Percentiles rank a stretch among this genome's conserved stretches.
phyloP scores from a whole-genome alignment of 2,329 filamentous ascomycete species.

The Penicillium frequentans region DNA sequence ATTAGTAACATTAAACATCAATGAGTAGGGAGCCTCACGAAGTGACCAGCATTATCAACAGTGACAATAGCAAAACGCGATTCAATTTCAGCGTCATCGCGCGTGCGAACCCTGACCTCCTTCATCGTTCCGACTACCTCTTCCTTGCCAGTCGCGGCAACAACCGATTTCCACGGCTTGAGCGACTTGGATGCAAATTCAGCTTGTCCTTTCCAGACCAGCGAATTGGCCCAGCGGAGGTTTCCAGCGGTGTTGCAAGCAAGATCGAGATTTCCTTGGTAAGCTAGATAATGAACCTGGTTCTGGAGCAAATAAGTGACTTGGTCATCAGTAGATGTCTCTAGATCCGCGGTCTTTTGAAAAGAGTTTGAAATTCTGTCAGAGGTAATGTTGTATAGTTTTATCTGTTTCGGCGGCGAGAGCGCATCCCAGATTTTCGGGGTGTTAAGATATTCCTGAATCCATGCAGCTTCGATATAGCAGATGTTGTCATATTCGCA shows the following conservation, averaged over 20 bases:
- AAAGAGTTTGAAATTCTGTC: slow-evolving; percentile 12
- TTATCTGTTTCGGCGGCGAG: slow-evolving; percentile 10
- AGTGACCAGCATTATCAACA: slow-evolving; percentile 12
- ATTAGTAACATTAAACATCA: background rate
- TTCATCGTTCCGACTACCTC: slow-evolving; percentile 12
- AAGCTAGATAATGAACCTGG: slow-evolving; percentile 21
- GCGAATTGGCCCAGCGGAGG: slow-evolving; percentile 22
- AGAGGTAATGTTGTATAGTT: slow-evolving; percentile 12
- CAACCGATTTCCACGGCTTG: slow-evolving; percentile 16
- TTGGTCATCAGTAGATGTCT: slow-evolving; percentile 8
- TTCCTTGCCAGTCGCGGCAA: slow-evolving; percentile 4
- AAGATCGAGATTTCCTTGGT: slow-evolving; percentile 27
- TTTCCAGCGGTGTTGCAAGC: slow-evolving; percentile 29
- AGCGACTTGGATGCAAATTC: slow-evolving; percentile 19
- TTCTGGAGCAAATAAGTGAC: slow-evolving; percentile 16
- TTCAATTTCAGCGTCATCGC: background rate
- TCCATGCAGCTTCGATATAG: slow-evolving; percentile 13
- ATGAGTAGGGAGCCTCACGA: slow-evolving; percentile 1
- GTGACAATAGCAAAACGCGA: slow-evolving; percentile 16
- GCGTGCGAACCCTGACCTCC: slow-evolving; percentile 7
- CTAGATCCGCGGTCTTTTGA: slow-evolving; percentile 4
- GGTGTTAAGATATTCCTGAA: slow-evolving; percentile 23
- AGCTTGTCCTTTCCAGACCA: slow-evolving; percentile 25
- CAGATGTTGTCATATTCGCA: slow-evolving; percentile 23
- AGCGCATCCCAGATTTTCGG: slow-evolving; percentile 19